Conservation (phyloP, 306 rosid genomes). For the Dalbergia oliveri region DNA sequence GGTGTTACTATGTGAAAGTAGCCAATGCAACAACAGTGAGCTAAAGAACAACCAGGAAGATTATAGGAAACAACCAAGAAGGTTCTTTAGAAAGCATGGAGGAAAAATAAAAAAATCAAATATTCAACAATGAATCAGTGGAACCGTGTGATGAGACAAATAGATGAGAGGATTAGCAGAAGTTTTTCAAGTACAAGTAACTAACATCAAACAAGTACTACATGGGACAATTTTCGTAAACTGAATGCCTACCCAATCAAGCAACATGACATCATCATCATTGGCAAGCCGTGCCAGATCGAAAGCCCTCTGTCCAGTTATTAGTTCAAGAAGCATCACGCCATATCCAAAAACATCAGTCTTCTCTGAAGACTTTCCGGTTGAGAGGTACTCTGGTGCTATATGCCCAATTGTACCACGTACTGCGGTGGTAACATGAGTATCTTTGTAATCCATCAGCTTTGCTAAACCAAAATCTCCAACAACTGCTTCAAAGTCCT, state of each 20-base stretch:
- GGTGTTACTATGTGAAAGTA: neutral
- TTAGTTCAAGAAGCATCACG: conserved; percentile 44
- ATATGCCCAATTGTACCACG: conserved; percentile 39
- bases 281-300: conserved; percentile 31
- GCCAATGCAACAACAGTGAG: neutral
- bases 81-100: neutral
- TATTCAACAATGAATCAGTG: neutral
- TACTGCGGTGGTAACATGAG: conserved; percentile 41
- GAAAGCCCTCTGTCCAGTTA: conserved; percentile 34
- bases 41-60: neutral
- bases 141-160: neutral
- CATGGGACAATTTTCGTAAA: neutral
- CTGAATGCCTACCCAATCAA: conserved; percentile 40
- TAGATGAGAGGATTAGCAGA: neutral
- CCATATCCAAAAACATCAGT: conserved; percentile 44
- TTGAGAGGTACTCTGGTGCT: conserved; percentile 44
- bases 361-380: conserved; percentile 39
- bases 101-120: neutral
- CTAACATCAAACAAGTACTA: neutral
- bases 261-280: conserved; percentile 41
- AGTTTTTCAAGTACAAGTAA: neutral
- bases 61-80: neutral
- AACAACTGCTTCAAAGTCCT: conserved; percentile 41
- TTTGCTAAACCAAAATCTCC: conserved; percentile 46
- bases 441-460: conserved; percentile 32